Conservation (phyloP, 768 basidiomycete species). For the Calocera viscosa region DNA sequence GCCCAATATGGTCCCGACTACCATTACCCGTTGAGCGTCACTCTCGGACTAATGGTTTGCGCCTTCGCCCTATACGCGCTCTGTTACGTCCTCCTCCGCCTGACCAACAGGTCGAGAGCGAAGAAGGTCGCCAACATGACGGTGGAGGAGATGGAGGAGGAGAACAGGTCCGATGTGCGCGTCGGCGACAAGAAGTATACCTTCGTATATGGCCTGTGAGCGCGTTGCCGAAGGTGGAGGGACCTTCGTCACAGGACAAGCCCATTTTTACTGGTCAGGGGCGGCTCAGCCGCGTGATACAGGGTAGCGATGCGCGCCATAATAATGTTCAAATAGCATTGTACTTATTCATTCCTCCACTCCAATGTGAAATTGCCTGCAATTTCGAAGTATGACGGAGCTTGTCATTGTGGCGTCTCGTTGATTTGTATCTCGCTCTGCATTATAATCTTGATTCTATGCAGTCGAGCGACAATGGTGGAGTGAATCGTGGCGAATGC, state of each 20-base stretch:
- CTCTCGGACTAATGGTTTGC: slow-evolving; percentile 14
- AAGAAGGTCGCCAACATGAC: slow-evolving; percentile 13
- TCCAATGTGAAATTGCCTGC: too few relatives aligned
- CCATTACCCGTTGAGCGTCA: slow-evolving; percentile 15
- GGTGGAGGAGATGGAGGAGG: slow-evolving; percentile 15
- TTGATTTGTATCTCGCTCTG: too few relatives aligned
- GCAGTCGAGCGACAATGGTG: too few relatives aligned
- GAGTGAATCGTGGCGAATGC: too few relatives aligned
- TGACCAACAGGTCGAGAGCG: slow-evolving; percentile 12
- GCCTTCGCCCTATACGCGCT: slow-evolving; percentile 8
- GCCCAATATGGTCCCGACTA: slow-evolving; percentile 15
- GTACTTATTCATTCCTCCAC: neutral
- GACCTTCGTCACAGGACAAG: neutral
- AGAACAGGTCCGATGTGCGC: slow-evolving; percentile 11
- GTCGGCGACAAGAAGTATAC: slow-evolving; percentile 18
- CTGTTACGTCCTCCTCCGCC: slow-evolving; percentile 9
- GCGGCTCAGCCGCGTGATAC: neutral
- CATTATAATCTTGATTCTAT: too few relatives aligned
- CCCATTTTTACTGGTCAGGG: neutral
- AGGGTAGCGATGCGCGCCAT: neutral
- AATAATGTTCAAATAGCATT: neutral
- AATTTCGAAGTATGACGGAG: too few relatives aligned
- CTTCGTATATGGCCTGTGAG: slow-evolving; percentile 13
- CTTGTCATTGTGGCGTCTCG: too few relatives aligned
- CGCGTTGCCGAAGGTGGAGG: neutral